Evolutionary conservation across 805 yeast genomes (phyloP).

Genomic region (Phaffomyces opuntiae): DNA sequence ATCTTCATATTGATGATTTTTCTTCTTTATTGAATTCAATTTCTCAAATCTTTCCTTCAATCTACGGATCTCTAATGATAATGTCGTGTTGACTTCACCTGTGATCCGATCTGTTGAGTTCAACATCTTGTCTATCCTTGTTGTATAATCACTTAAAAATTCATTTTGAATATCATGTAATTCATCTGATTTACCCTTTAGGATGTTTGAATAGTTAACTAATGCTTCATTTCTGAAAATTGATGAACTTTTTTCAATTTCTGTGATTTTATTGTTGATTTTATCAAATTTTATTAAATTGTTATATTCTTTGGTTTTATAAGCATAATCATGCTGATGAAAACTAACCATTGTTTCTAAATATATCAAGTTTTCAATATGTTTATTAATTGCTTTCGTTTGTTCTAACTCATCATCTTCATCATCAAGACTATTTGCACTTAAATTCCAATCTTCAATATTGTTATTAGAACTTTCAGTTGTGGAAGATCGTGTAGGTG

Average conservation of each 20-base stretch:
- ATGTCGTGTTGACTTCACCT: constrained; percentile 67
- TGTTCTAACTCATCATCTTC: constrained; percentile 17
- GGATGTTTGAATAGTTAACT: constrained; percentile 5
- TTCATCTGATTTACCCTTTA: constrained; percentile 17
- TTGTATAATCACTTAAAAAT: constrained; percentile 28
- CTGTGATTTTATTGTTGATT: constrained; percentile 7
- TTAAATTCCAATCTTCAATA: not conserved
- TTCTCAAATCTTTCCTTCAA: constrained; percentile 43
- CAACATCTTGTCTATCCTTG: constrained; percentile 51
- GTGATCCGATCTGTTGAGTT: constrained; percentile 61
- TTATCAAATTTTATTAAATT: constrained; percentile 7
- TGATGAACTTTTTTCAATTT: constrained; percentile 2
- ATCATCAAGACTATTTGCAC: not conserved
- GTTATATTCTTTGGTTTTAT: constrained; percentile 10
- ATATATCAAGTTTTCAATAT: constrained; percentile 5
- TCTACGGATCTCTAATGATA: constrained; percentile 53
- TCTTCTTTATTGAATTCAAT: constrained; percentile 25
- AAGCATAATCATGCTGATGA: constrained; percentile 18
- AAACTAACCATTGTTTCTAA: constrained; percentile 8
- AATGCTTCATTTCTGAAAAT: constrained; percentile 5
- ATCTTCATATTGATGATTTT: constrained; percentile 24
- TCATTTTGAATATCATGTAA: constrained; percentile 14
- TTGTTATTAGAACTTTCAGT: not conserved
- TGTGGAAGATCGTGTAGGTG: not conserved
- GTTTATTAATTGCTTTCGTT: constrained; percentile 8